Percentiles rank a stretch among this genome's conserved stretches.
phyloP scores from a whole-genome alignment of 805 yeast species.

The Saccharomycopsis olivae region DNA sequence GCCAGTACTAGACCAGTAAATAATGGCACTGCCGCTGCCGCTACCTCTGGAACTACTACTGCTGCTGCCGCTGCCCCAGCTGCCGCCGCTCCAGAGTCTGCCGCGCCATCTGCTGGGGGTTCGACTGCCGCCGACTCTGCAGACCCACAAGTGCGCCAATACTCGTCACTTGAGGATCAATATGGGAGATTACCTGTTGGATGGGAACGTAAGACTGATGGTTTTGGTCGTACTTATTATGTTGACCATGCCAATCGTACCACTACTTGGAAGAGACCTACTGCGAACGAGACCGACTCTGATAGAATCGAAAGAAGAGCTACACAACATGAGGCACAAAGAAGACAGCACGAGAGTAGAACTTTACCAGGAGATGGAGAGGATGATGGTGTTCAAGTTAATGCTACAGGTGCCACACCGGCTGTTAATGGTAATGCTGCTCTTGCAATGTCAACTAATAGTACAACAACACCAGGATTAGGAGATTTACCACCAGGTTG shows the following conservation, averaged over 20 bases:
- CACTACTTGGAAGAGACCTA: constrained; percentile 98
- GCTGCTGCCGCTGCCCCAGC: constrained; percentile 20
- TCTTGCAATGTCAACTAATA: constrained; percentile 54
- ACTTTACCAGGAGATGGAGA: constrained; percentile 63
- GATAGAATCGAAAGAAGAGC: constrained; percentile 39
- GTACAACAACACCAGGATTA: constrained; percentile 89
- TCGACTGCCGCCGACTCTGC: constrained; percentile 21
- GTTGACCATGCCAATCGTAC: constrained; percentile 97
- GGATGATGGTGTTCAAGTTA: constrained; percentile 32
- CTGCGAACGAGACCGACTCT: constrained; percentile 65
- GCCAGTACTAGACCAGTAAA: constrained; percentile 11
- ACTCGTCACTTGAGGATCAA: constrained; percentile 94
- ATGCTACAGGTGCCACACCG: constrained; percentile 29
- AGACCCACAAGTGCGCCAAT: constrained; percentile 40
- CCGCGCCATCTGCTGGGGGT: constrained; percentile 22
- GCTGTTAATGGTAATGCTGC: constrained; percentile 44
- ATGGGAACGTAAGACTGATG: constrained; percentile 98
- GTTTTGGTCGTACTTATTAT: constrained; percentile 93
- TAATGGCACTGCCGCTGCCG: constrained; percentile 21
- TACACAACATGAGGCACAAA: constrained; percentile 65
- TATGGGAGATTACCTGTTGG: constrained; percentile 95
- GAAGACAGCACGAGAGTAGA: constrained; percentile 84
- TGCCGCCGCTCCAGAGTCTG: constrained; percentile 20
- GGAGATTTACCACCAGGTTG: constrained; percentile 98
- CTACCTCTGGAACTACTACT: constrained; percentile 22